These are phyloP conservation scores for Saksenaea vasiformis DNA, from an alignment of 371 early-diverging fungal genomes.

Conservation along the genomic window DNA sequence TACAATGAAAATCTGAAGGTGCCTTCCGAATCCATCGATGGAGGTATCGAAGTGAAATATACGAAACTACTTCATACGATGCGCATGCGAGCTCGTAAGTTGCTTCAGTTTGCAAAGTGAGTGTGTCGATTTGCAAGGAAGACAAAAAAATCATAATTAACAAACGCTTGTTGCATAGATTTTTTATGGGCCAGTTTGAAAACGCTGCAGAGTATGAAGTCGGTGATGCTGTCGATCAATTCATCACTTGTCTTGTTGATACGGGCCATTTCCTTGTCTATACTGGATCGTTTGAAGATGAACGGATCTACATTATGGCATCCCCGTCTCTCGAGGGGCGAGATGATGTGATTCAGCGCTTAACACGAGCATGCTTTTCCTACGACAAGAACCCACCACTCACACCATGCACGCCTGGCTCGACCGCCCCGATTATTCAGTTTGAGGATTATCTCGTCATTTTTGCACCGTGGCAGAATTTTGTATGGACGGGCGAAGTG, in stretches of 20 bases:
- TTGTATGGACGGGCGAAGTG: conserved; percentile 64
- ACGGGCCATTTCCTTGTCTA: conserved; percentile 72
- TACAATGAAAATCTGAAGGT: conserved; percentile 49
- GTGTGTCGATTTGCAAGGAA: neutral
- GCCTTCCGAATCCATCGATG: conserved; percentile 41
- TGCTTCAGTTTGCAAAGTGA: conserved; percentile 65
- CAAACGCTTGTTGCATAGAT: conserved; percentile 22
- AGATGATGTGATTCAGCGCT: conserved; percentile 33
- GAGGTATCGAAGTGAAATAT: conserved; percentile 58
- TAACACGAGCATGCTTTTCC: conserved; percentile 41
- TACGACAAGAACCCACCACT: conserved; percentile 27
- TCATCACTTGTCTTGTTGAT: conserved; percentile 62
- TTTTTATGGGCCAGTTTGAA: conserved; percentile 69
- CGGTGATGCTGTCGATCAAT: conserved; percentile 44
- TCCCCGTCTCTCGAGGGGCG: conserved; percentile 46
- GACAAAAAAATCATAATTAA: neutral
- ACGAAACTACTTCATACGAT: conserved; percentile 66
- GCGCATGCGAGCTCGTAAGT: conserved; percentile 65
- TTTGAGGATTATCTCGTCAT: conserved; percentile 55
- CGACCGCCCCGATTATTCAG: conserved; percentile 6
- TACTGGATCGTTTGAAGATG: conserved; percentile 66
- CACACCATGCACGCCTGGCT: conserved; percentile 24
- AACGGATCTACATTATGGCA: conserved; percentile 65
- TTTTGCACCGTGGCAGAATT: conserved; percentile 58
- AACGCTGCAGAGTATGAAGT: conserved; percentile 77